phyloP scores from a whole-genome alignment of 345 rosid species.

The Brassica juncea region DNA sequence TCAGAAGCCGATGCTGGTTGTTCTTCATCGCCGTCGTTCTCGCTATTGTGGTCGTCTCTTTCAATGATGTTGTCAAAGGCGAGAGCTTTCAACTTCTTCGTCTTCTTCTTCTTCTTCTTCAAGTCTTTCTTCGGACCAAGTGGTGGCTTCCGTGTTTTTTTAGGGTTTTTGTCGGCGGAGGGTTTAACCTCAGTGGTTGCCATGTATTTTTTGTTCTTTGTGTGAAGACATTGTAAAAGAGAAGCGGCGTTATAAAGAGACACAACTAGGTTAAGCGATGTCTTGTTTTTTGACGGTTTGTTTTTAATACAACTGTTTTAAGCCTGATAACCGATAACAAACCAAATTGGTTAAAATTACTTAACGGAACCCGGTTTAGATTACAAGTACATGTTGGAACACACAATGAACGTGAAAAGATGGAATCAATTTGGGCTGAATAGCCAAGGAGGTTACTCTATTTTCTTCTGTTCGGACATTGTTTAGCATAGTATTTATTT shows the following conservation, averaged over 20 bases:
- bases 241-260: conserved; percentile 36
- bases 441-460: too few species aligned
- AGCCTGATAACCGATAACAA: neutral
- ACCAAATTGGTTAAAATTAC: neutral
- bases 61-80: conserved; percentile 9
- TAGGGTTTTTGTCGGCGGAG: conserved; percentile 35
- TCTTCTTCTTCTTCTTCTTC: conserved; percentile 33
- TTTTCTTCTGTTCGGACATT: too few species aligned
- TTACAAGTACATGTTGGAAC: neutral
- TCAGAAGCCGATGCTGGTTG: conserved; percentile 43
- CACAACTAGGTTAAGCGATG: conserved; percentile 23
- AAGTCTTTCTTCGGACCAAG: conserved; percentile 32
- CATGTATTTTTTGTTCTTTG: conserved; percentile 2
- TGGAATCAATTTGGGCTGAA: too few species aligned
- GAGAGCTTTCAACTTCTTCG: conserved; percentile 22
- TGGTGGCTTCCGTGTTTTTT: neutral
- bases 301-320: too few species aligned
- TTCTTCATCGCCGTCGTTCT: conserved; percentile 1
- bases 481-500: too few species aligned
- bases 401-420: neutral
- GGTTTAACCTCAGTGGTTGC: conserved; percentile 19
- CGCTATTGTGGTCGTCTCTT: conserved; percentile 10
- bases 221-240: conserved; percentile 8
- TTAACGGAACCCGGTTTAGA: neutral
- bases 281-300: neutral